These are phyloP conservation scores for Juglanconis juglandina DNA, from an alignment of 2,329 filamentous ascomycete species.

Conservation along the genomic window DNA sequence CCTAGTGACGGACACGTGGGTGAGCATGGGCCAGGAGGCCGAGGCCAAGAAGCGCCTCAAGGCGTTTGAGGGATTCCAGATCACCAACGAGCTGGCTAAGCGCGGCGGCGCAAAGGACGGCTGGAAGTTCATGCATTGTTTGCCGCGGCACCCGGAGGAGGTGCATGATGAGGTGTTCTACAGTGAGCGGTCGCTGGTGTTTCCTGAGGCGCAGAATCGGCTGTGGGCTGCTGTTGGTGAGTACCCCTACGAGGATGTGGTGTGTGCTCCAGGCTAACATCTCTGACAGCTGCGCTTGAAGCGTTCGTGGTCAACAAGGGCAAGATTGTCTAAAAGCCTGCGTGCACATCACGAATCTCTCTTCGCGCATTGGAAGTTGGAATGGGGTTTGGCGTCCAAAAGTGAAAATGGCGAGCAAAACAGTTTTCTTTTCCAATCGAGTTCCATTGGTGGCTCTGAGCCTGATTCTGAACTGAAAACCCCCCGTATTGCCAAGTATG, in stretches of 20 bases:
- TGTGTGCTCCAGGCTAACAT: neutral
- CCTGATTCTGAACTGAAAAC: neutral
- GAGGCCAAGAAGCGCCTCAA: conserved; percentile 74
- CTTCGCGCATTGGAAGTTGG: neutral
- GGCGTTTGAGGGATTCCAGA: conserved; percentile 86
- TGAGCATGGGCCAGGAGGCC: conserved; percentile 95
- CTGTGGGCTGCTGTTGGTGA: conserved; percentile 81
- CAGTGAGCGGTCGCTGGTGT: conserved; percentile 78
- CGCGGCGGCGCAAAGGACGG: conserved; percentile 79
- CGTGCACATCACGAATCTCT: neutral
- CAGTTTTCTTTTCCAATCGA: conserved; percentile 5
- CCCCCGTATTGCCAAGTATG: neutral
- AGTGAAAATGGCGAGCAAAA: neutral
- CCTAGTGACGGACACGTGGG: conserved; percentile 94
- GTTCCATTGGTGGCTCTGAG: neutral
- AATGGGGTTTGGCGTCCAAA: conserved; percentile 6
- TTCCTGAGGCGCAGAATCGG: conserved; percentile 90
- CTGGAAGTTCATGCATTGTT: conserved; percentile 99
- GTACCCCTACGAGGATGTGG: conserved; percentile 27
- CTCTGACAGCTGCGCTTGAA: conserved; percentile 64
- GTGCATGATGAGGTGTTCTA: conserved; percentile 96
- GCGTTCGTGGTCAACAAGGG: conserved; percentile 95
- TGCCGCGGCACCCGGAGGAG: conserved; percentile 89
- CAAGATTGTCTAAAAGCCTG: conserved; percentile 50
- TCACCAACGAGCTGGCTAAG: conserved; percentile 80